Evolutionary conservation across 1,139 yeast genomes (phyloP).

Genomic region (Suhomyces bolitotheri): DNA sequence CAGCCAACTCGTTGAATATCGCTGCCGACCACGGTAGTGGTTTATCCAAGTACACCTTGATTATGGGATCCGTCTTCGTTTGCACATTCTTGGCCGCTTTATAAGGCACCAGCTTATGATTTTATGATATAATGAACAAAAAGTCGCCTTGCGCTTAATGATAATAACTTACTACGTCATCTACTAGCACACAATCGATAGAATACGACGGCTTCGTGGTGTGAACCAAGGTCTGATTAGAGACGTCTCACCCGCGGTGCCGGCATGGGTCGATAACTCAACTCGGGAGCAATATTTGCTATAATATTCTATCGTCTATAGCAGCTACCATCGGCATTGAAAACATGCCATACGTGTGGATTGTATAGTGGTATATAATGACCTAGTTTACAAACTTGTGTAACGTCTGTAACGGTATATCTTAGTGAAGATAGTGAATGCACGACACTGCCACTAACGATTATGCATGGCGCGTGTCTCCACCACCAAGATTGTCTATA

Average conservation of each 20-base stretch:
- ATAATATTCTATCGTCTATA: no score
- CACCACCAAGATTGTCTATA: neutral
- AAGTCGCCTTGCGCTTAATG: conserved; percentile 9
- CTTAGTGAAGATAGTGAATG: no score
- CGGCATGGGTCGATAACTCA: no score
- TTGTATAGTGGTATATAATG: no score
- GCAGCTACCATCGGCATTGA: no score
- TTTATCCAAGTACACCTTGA: conserved; percentile 9
- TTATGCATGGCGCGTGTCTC: neutral
- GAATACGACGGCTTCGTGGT: neutral
- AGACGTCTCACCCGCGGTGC: no score
- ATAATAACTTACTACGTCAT: neutral
- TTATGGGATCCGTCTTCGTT: conserved; percentile 11
- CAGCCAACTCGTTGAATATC: conserved; percentile 5
- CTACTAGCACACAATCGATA: neutral
- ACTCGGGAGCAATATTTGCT: no score
- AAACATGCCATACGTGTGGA: no score
- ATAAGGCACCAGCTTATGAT: conserved; percentile 8
- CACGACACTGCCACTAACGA: no score
- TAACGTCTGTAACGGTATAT: no score
- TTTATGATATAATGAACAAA: conserved; percentile 7
- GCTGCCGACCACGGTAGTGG: conserved; percentile 4
- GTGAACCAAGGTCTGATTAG: no score
- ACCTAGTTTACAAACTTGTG: no score
- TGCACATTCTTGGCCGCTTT: conserved; percentile 15